Evolutionary conservation across 2,329 filamentous ascomycete species (phyloP), one percentile per base, ranked within the genome.

Genomic region (Fusarium compactum): DNA sequence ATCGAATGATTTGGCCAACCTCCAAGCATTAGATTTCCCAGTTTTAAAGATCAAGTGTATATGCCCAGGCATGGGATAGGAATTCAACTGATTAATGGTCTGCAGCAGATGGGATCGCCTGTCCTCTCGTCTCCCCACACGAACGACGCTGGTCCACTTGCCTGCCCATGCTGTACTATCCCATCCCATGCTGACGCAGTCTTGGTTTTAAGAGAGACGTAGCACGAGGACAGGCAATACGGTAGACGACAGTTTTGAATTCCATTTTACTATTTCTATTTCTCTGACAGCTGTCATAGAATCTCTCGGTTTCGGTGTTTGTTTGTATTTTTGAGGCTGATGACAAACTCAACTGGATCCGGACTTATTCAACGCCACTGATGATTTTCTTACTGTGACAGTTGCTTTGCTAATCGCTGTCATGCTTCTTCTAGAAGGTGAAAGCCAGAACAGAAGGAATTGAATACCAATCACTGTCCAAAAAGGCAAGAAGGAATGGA

Each of bases 71-170:
- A 59, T 53, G 22, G 54, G 44, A 52, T 29, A 52, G 29, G 45
- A 25, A 43, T 24, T 52, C 15, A 40, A 46, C 40, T 54, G 45
- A 38, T 44, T 34, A 27, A 29, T 45, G 44, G 40, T 44, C 20
- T 56, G 41, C 14, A 47, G 50, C 24, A 34, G 27, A 47, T 45
- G 29, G 61, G 43, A 50, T 48, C 45, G 48, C 44, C 54, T 54
- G 50, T 44, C 54, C 48, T 65, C 47, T 61, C 24, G 43, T 61
- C 65, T 65, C 65, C 61, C 67, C 66, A 58, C 62, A 57, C 52
- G 54, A 30, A 45, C 34, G 20, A 56, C 32, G 34, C 51, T 53
- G 50, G 44, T 63, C 52, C 65, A 67, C 58, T 34, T 53, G 51
- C 32, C 46, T 32, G 38, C 47, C 41, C 41, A 44, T 44, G 20